Base-by-base conservation (phyloP, 495 filamentous ascomycete species). In the Tuber brumale region DNA sequence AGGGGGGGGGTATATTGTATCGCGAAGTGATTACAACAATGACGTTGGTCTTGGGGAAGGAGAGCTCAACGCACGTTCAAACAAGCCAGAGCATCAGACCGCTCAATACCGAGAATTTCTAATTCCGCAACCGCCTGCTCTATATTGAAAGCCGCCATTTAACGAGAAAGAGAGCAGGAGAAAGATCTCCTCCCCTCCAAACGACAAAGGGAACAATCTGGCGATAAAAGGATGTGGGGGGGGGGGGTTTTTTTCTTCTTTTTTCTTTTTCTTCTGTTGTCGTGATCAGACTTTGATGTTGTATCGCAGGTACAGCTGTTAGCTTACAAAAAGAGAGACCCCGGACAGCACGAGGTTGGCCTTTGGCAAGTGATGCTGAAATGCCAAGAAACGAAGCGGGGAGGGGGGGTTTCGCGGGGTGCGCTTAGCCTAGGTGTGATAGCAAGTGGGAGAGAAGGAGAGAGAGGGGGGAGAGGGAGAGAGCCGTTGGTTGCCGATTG, bases 1-100 rank as follows among this genome's bases (percentile, higher is more conserved):
- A 16, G 57, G 5, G 37, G 5, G 37, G 37, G 57, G 57, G 57
- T 18, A 35, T 66, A 70, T 61, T 37, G 45, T 45, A 74, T 78
- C 61, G 74, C 72, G 74, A 73, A 74, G 69, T 69, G 35, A 76
- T 70, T 79, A 73, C 57, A 37, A 72, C 73, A 76, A 70, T 79
- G 72, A 79, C 73, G 71, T 75, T 80, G 73, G 70, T 21, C 73
- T 61, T 51, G 70, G 78, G 70, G 74, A 18, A 75, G 71, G 70
- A 31, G 37, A 39, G 44, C 37, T 16, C 31, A 74, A 41, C 75
- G 51, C 69, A 83, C 81, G 79, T 79, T 83, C 79, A 83, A 76
- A 79, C 81, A 83, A 69, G 76, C 79, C 48, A 81, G 73, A 61
- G 81, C 81, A 44, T 82, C 81, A 75, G 71, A 35, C 48, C 75